Conservation (phyloP, 2,329 filamentous ascomycete species). For the Talaromyces verruculosus region DNA sequence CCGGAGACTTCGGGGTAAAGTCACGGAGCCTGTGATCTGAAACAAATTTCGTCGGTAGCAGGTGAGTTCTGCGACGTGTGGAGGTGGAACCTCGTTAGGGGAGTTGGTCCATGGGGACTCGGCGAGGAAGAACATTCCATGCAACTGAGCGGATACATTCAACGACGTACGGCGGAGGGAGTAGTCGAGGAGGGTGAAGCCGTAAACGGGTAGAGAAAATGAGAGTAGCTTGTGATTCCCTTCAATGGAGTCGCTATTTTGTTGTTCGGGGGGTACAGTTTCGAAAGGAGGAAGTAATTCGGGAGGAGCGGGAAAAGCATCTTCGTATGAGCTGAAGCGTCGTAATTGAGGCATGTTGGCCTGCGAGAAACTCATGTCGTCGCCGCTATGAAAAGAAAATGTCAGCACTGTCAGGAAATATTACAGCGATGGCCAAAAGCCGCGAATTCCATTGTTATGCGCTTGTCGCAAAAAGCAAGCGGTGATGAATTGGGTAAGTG, state of each 20-base stretch:
- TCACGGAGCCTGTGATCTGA: slow-evolving; percentile 88
- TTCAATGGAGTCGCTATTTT: slow-evolving; percentile 56
- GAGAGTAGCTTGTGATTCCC: slow-evolving; percentile 71
- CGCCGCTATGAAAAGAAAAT: slow-evolving; percentile 42
- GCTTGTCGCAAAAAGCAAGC: slow-evolving; percentile 7
- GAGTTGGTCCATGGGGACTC: slow-evolving; percentile 63
- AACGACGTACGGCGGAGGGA: slow-evolving; percentile 57
- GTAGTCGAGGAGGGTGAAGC: slow-evolving; percentile 61
- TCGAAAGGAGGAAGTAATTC: slow-evolving; percentile 42
- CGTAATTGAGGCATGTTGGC: slow-evolving; percentile 46
- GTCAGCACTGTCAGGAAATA: slow-evolving; percentile 15
- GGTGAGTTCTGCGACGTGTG: slow-evolving; percentile 70
- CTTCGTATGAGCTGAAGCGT: slow-evolving; percentile 52
- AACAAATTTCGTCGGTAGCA: slow-evolving; percentile 96
- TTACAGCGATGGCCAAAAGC: not conserved
- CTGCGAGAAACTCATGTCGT: slow-evolving; percentile 53
- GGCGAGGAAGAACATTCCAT: slow-evolving; percentile 69
- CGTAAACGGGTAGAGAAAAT: slow-evolving; percentile 65
- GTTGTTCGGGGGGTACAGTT: slow-evolving; percentile 41
- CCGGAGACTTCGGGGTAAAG: slow-evolving; percentile 72
- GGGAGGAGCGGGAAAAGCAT: slow-evolving; percentile 46
- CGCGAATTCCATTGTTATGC: not conserved
- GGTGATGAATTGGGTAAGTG: slow-evolving; percentile 8
- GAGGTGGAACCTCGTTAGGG: slow-evolving; percentile 54
- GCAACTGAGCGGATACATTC: slow-evolving; percentile 61